Conservation (phyloP, 352 stramenopile species). For the Aphanomyces invadans region DNA sequence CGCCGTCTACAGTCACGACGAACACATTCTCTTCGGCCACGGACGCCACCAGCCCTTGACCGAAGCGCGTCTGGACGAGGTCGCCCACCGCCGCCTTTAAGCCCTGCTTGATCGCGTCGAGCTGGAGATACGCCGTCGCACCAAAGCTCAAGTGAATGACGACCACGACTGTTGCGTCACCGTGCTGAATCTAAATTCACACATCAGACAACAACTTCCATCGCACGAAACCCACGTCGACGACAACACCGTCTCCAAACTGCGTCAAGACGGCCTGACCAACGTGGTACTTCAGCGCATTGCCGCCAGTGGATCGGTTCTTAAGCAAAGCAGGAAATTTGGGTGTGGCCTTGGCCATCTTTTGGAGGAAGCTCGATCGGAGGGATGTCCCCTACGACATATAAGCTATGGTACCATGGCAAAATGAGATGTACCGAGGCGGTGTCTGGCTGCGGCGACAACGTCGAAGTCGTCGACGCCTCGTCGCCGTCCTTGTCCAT, state of each 20-base stretch:
- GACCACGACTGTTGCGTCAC: background rate
- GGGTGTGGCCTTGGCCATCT: background rate
- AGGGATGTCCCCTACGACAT: background rate
- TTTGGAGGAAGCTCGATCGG: conserved; percentile 4
- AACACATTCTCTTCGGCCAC: conserved; percentile 13
- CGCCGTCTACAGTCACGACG: conserved; percentile 6
- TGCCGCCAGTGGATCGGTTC: background rate
- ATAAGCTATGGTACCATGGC: background rate
- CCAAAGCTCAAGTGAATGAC: conserved; percentile 6
- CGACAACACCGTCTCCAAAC: conserved; percentile 7
- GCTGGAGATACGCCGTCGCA: background rate
- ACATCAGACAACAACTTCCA: background rate
- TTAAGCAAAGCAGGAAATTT: background rate
- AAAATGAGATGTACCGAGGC: background rate
- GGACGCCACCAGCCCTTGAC: background rate
- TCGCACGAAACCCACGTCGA: background rate
- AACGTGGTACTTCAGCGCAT: conserved; percentile 3
- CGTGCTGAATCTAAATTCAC: background rate
- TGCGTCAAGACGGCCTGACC: conserved; percentile 8
- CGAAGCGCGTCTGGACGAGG: conserved; percentile 7
- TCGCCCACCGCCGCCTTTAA: conserved; percentile 9
- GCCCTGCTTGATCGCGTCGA: background rate
- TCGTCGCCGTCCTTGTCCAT: background rate
- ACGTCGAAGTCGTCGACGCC: background rate
- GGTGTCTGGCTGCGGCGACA: background rate